phyloP scores from a whole-genome alignment of 306 rosid species.

The Quercus bicolor region DNA sequence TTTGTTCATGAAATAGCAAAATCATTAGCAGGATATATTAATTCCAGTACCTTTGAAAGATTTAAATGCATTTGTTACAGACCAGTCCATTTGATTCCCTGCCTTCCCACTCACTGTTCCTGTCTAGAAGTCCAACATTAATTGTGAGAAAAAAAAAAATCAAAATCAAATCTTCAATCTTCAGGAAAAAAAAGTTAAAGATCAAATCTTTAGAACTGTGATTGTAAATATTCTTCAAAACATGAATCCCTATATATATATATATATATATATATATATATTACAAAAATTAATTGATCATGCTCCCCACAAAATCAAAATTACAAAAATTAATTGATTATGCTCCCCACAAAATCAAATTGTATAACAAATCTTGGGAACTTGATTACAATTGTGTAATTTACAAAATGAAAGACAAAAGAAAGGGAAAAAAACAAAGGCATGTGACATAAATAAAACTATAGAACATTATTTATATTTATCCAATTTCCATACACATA shows the following conservation, averaged over 20 bases:
- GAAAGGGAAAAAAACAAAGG: neutral
- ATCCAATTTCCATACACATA: too few species aligned
- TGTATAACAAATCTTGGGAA: neutral
- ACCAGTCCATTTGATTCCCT: conserved; percentile 72
- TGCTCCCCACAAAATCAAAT: neutral
- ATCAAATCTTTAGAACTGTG: neutral
- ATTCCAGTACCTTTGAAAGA: conserved; percentile 59
- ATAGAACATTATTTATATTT: neutral
- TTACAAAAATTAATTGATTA: neutral
- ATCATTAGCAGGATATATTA: neutral
- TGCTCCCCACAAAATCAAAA: neutral
- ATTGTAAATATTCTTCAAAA: neutral
- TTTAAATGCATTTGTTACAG: conserved; percentile 48
- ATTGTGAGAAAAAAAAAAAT: neutral
- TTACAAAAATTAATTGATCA: neutral
- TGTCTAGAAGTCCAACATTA: conserved; percentile 31
- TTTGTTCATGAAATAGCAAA: neutral
- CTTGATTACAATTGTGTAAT: neutral
- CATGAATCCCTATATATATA: neutral
- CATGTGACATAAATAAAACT: neutral
- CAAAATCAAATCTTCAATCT: too few species aligned
- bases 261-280: too few species aligned
- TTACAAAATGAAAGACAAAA: neutral
- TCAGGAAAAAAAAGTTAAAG: neutral
- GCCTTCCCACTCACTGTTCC: conserved; percentile 36